Evolutionary conservation across 2,329 filamentous ascomycete genomes (phyloP).

Genomic region (Claviceps sorghi): DNA sequence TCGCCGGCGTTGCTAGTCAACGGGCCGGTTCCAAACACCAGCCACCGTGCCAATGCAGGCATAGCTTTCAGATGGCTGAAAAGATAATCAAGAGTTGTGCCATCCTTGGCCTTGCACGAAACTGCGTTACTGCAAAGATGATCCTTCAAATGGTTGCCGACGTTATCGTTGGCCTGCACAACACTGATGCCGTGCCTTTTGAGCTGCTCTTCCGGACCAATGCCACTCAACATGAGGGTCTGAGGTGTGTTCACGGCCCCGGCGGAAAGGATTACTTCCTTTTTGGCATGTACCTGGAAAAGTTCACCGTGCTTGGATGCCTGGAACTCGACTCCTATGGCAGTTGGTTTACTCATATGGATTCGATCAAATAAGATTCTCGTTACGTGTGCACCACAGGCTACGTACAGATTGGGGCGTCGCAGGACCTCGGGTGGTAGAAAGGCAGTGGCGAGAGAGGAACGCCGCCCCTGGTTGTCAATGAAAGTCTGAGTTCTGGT

Average conservation of each 20-base stretch:
- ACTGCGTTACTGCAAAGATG: constrained; percentile 9
- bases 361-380: constrained; percentile 8
- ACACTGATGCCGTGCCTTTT: constrained; percentile 14
- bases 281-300: constrained; percentile 17
- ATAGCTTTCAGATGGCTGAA: constrained; percentile 6
- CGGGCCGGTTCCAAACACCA: constrained; percentile 8
- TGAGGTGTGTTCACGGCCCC: constrained; percentile 4
- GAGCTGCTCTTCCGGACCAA: constrained; percentile 3
- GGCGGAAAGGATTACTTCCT: constrained; percentile 4
- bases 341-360: constrained; percentile 3
- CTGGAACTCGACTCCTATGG: constrained; percentile 9
- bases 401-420: constrained; percentile 9
- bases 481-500: constrained; percentile 9
- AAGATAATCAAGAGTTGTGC: constrained; percentile 8
- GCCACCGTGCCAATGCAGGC: constrained; percentile 8
- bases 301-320: constrained; percentile 3
- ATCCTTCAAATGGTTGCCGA: constrained; percentile 37
- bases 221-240: constrained; percentile 4
- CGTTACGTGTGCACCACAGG: constrained; percentile 8
- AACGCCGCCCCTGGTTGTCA: constrained; percentile 8
- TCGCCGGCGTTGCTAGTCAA: constrained; percentile 9
- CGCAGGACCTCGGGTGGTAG: constrained; percentile 6
- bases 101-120: constrained; percentile 7
- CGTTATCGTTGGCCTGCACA: constrained; percentile 41
- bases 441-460: constrained; percentile 10